A percentile compares a stretch with the other conserved stretches of the same genome.
These are phyloP conservation scores for Stagonosporopsis vannaccii DNA, from an alignment of 2,329 filamentous ascomycete species.

Conservation along the genomic window DNA sequence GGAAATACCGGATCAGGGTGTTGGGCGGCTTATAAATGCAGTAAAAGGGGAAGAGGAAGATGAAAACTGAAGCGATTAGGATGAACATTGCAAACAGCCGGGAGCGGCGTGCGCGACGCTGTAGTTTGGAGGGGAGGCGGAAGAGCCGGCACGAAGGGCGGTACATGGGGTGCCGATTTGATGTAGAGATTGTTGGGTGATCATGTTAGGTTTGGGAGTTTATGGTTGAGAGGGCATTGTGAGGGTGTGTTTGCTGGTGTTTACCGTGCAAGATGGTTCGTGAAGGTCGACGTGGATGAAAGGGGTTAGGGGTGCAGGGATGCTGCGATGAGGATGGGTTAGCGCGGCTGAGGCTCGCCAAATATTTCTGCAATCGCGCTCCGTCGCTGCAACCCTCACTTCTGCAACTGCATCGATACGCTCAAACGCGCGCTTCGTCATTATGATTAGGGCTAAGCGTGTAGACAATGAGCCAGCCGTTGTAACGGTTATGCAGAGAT, in stretches of 20 bases:
- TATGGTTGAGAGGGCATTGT: neutral
- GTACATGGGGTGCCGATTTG: constrained; percentile 30
- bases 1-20: constrained; percentile 74
- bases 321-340: neutral
- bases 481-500: too few relatives aligned
- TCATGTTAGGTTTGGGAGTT: constrained; percentile 5
- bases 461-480: neutral
- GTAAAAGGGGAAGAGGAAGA: constrained; percentile 59
- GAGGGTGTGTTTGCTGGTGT: neutral
- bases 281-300: constrained; percentile 6
- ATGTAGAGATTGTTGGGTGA: neutral
- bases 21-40: constrained; percentile 81
- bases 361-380: constrained; percentile 13
- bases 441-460: neutral
- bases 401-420: neutral
- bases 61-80: constrained; percentile 33
- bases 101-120: constrained; percentile 46
- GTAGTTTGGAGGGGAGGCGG: constrained; percentile 46
- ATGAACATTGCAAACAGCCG: constrained; percentile 49
- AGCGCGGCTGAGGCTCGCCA: constrained; percentile 6
- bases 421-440: neutral
- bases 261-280: neutral
- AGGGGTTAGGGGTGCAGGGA: constrained; percentile 19
- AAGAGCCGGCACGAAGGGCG: constrained; percentile 40
- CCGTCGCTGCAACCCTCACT: constrained; percentile 1